These are phyloP conservation scores for Monilinia fructicola DNA, from an alignment of 2,329 filamentous ascomycete genomes.

Conservation along the genomic window DNA sequence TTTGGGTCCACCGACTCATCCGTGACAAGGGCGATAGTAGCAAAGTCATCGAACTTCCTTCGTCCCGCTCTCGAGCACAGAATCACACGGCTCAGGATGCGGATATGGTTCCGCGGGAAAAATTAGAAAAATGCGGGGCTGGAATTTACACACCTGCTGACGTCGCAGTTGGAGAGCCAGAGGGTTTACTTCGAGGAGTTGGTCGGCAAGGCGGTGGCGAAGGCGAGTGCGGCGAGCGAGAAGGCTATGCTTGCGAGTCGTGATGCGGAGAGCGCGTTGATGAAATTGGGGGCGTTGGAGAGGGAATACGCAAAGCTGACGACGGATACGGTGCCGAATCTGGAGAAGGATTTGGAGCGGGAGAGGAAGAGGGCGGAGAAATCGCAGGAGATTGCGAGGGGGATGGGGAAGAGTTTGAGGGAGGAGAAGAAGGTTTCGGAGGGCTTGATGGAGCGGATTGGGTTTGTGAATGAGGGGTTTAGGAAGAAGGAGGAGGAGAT, in stretches of 20 bases:
- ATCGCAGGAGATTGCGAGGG: constrained; percentile 73
- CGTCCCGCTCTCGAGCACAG: constrained; percentile 33
- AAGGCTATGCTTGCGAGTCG: constrained; percentile 62
- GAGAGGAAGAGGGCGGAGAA: constrained; percentile 68
- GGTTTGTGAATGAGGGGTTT: constrained; percentile 66
- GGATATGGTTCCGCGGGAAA: constrained; percentile 69
- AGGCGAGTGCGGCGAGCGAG: constrained; percentile 72
- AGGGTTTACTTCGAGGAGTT: constrained; percentile 92
- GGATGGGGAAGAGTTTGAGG: constrained; percentile 70
- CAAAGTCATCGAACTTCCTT: constrained; percentile 86
- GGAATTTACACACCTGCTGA: constrained; percentile 93
- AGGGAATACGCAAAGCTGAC: constrained; percentile 50
- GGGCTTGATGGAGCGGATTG: constrained; percentile 78
- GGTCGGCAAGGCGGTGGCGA: constrained; percentile 83
- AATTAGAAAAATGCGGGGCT: constrained; percentile 75
- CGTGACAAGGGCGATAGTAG: constrained; percentile 83
- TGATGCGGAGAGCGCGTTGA: constrained; percentile 50
- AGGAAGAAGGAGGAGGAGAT: constrained; percentile 62
- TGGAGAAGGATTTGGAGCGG: constrained; percentile 73
- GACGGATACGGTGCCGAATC: constrained; percentile 58
- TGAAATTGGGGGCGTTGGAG: constrained; percentile 54
- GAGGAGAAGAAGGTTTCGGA: constrained; percentile 87
- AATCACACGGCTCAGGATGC: constrained; percentile 44
- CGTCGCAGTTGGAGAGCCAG: constrained; percentile 89
- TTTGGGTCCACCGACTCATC: constrained; percentile 93